Base-by-base conservation (phyloP, 129 eudicot genomes). In the Sambucus nigra region DNA sequence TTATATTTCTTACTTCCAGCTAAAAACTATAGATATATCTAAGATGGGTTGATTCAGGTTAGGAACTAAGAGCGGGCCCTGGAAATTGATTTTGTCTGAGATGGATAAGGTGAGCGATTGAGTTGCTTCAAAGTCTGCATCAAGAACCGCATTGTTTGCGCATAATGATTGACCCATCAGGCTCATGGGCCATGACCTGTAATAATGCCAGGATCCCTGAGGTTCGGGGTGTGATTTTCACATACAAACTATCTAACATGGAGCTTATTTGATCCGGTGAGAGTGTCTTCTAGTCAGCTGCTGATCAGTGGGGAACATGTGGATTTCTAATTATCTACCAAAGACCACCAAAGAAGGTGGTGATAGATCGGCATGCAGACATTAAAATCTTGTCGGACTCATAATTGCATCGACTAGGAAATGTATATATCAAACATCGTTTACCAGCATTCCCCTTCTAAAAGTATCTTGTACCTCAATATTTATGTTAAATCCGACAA, bases 31-130 rank as follows among this genome's bases (percentile, higher is more conserved):
- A 13, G 41, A 10, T 10, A 20, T 14, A 16, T 6, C 5, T 15
- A 7, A 16, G 24, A 16, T 10, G 2, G 19, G 11, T 16, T 24
- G 3, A 35, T 55, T 26, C 65, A 87, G 96, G 81, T 58, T 91
- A 67, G 70, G 81, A 69, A 67, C 88, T 51, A 76, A 70, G 68
- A 68, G 39, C 42, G 98, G 98, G 39, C 98, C 95, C 38, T 91
- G 95, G 98, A 67, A 67, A 71, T 73, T 53, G 57, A 71, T 91
- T 45, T 69, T 69, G 84, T 65, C 78, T 35, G 69, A 82, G 62
- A 38, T 56, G 15, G 74, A 80, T 48, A 47, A 80, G 76, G 66
- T 70, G 7, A 59, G 21, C 53, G 35, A 47, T 38, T 80, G 70
- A 74, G 35, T 31, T 31, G 27, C 59, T 31, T 46, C 27, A 4